Conservation (phyloP, 495 filamentous ascomycete genomes). For the Cercophora newfieldiana region DNA sequence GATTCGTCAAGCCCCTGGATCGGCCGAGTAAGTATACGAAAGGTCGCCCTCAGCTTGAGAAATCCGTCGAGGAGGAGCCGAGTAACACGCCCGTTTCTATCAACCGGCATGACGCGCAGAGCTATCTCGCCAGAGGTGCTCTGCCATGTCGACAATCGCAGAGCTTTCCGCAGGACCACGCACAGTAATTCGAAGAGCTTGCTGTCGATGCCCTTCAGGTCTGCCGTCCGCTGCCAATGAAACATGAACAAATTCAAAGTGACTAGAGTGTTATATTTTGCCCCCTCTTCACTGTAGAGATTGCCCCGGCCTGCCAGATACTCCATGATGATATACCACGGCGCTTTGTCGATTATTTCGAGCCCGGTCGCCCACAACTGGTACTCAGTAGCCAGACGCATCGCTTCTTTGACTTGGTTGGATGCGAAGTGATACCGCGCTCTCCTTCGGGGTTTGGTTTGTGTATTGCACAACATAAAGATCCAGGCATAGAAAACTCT, state of each 20-base stretch:
- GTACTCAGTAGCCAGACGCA: constrained; percentile 21
- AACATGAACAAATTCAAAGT: constrained; percentile 26
- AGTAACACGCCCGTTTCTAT: background rate
- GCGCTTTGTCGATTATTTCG: constrained; percentile 14
- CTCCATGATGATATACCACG: constrained; percentile 32
- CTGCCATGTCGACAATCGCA: constrained; percentile 11
- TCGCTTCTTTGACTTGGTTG: constrained; percentile 21
- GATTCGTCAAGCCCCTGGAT: background rate
- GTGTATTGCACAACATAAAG: constrained; percentile 37
- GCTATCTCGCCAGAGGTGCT: background rate
- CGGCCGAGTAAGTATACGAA: background rate
- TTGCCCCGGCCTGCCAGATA: constrained; percentile 25
- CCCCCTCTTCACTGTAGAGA: constrained; percentile 11
- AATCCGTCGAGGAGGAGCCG: background rate
- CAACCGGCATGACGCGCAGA: background rate
- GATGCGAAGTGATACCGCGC: background rate
- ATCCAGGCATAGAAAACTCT: constrained; percentile 42
- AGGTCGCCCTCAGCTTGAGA: background rate
- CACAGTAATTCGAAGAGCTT: constrained; percentile 26
- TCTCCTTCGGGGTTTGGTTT: background rate
- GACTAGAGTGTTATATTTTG: constrained; percentile 10
- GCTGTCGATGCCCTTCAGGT: constrained; percentile 19
- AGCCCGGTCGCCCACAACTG: constrained; percentile 10
- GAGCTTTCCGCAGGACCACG: constrained; percentile 23
- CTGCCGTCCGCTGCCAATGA: constrained; percentile 16